These are phyloP conservation scores for Pichia deserticola DNA, from an alignment of 805 yeast genomes.

Conservation along the genomic window DNA sequence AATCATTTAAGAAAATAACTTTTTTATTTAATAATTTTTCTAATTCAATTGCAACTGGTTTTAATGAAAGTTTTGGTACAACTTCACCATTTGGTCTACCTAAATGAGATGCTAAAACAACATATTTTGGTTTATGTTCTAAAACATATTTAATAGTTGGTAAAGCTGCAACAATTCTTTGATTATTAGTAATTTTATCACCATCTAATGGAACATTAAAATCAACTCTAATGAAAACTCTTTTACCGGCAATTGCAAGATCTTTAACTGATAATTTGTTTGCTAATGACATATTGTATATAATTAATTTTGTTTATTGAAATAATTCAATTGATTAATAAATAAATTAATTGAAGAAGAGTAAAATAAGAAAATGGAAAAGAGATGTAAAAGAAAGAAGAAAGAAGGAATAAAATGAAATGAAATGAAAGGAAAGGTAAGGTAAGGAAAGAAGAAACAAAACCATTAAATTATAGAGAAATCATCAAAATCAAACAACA, in stretches of 20 bases:
- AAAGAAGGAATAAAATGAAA: no score
- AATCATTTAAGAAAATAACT: slow-evolving; percentile 80
- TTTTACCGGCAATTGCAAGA: slow-evolving; percentile 76
- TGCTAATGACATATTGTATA: slow-evolving; percentile 71
- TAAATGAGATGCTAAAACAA: slow-evolving; percentile 91
- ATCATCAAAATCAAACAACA: no score
- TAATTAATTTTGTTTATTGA: no score
- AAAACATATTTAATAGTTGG: slow-evolving; percentile 96
- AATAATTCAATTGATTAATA: no score
- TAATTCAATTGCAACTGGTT: slow-evolving; percentile 91
- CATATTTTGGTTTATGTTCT: slow-evolving; percentile 85
- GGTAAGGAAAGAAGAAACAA: no score
- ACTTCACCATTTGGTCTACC: slow-evolving; percentile 99
- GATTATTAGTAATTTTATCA: slow-evolving; percentile 95
- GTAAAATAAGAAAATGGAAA: no score
- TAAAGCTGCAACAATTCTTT: slow-evolving; percentile 98
- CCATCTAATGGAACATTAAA: slow-evolving; percentile 95
- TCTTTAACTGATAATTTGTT: slow-evolving; percentile 91
- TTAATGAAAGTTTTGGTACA: slow-evolving; percentile 78
- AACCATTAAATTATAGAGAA: no score
- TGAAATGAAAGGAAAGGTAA: no score
- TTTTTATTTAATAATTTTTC: slow-evolving; percentile 62
- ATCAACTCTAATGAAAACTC: slow-evolving; percentile 98
- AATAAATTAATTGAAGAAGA: no score
- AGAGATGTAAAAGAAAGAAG: no score